Conservation (phyloP, 768 basidiomycete genomes). For the Leccinum olivaceopallidum region DNA sequence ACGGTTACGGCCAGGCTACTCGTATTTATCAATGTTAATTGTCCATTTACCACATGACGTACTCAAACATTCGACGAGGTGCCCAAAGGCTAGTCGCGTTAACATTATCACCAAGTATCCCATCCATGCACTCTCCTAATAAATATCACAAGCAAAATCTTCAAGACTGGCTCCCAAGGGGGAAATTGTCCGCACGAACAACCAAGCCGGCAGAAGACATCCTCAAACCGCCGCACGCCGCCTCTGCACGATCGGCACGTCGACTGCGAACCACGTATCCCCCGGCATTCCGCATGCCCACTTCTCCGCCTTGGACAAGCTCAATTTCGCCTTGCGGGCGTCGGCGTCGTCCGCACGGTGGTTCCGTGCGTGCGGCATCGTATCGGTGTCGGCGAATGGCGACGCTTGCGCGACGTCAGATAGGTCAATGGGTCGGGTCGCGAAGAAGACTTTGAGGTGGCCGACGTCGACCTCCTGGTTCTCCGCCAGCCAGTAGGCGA, state of each 20-base stretch:
- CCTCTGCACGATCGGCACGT: neutral
- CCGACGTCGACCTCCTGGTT: neutral
- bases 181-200: neutral
- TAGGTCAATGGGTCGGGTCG: neutral
- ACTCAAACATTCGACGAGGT: neutral
- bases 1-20: neutral
- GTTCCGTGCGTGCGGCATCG: neutral
- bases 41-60: neutral
- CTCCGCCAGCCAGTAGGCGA: slow-evolving; percentile 6
- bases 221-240: neutral
- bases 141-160: neutral
- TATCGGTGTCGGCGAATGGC: neutral
- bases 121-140: neutral
- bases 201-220: neutral
- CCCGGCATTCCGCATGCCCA: neutral
- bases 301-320: neutral
- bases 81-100: neutral
- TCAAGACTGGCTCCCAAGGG: neutral
- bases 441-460: slow-evolving; percentile 2
- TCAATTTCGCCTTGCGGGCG: neutral
- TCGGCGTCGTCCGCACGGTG: neutral
- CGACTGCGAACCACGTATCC: neutral
- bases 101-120: neutral
- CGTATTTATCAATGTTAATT: neutral
- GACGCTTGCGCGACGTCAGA: neutral